Base-by-base conservation (phyloP, 2,329 filamentous ascomycete species). In the Mycosphaerella sp. region DNA sequence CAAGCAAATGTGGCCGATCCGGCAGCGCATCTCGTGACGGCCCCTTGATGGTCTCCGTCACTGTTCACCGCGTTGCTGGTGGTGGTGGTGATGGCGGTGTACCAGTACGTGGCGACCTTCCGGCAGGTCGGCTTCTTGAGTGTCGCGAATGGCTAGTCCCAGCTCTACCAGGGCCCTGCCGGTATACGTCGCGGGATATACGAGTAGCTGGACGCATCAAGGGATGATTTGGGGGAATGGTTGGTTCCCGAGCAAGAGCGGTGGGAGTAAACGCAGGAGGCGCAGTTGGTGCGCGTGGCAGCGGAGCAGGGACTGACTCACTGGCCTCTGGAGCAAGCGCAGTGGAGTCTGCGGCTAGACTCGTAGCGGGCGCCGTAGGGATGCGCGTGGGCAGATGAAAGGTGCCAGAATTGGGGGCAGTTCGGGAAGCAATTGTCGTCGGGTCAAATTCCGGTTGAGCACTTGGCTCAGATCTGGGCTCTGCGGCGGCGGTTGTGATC, bases 141-240 rank as follows among this genome's bases (percentile, higher is more conserved):
- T 17, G n/a, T 13, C 45, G 45, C 10, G 45, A 16, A 21, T 36
- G 45, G 35, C 27, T 36, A 25, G 39, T 10, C 13, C 36, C 37
- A 48, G 37, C 45, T 40, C 45, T 48, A 48, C 45, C 45, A 48
- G 21, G 45, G 27, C 45, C 45, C 32, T 48, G 41, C n/a, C 48
- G 49, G 40, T 54, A 54, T 25, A 41, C 40, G 44, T 54, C 49
- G 41, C 44, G 52, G 13, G 49, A 39, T 10, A 54, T 41, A 12
- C 40, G 16, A 17, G 49, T 54, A 4, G 41, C 34, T 2, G 52
- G 52, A 16, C 51, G 47, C 53, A 50, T 52, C 53, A 55, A 39
- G 12, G 52, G 52, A 25, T 54, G 52, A 25, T 41, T 41, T 27
- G 40, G 18, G 17, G 41, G 40, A 39, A 41, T 36, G 30, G 50